These are phyloP conservation scores for Microbotryum lychnidis-dioicae DNA, from an alignment of 1,284 basidiomycete genomes.

Conservation along the genomic window DNA sequence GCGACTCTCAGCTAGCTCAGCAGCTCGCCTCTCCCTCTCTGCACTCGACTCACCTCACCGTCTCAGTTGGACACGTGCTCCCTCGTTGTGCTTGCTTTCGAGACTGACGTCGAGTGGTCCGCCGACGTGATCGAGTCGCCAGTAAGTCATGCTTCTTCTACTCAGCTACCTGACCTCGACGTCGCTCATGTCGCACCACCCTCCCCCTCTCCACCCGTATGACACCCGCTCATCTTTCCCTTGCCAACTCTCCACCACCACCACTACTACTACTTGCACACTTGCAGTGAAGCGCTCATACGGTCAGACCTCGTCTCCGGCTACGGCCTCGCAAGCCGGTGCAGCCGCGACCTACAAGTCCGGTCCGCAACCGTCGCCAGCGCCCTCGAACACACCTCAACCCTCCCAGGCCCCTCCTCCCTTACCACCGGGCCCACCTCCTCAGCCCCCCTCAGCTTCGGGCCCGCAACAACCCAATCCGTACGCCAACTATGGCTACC, in stretches of 20 bases:
- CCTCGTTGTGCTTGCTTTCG: no score
- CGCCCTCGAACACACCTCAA: not conserved
- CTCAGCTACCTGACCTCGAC: not conserved
- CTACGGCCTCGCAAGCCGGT: not conserved
- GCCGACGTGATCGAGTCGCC: no score
- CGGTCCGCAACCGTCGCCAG: not conserved
- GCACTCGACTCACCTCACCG: no score
- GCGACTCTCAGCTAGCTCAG: no score
- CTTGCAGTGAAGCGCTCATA: conserved; percentile 13
- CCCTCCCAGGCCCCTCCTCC: not conserved
- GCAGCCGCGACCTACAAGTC: conserved; percentile 3
- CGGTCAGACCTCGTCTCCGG: conserved; percentile 3
- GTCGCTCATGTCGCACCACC: not conserved
- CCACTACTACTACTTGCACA: conserved; percentile 50
- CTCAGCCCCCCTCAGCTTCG: not conserved
- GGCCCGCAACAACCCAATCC: not conserved
- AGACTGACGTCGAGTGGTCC: no score
- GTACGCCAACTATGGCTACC: not conserved
- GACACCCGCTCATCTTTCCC: not conserved
- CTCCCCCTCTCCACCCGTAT: not conserved
- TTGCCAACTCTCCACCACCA: conserved; percentile 43
- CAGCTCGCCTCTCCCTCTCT: no score
- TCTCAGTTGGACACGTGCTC: no score
- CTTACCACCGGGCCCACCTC: not conserved
- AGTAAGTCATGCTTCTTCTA: not conserved